A percentile compares a stretch with the other conserved stretches of the same genome.
Conservation (phyloP, 2,329 filamentous ascomycete genomes). For the Paecilomyces formosus region DNA sequence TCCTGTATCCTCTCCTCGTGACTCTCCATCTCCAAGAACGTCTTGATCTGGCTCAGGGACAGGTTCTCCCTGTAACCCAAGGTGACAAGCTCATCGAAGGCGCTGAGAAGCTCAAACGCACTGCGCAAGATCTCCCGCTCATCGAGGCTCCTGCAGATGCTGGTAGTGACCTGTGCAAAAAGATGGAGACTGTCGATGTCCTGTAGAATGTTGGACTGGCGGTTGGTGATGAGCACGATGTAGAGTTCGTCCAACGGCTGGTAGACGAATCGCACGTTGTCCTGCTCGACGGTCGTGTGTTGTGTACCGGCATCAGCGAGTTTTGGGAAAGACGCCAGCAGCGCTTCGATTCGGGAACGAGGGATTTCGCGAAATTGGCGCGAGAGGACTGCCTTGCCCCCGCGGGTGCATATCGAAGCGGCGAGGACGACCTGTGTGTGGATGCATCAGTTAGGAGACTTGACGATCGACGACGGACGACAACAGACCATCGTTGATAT, state of each 20-base stretch:
- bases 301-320: constrained; percentile 92
- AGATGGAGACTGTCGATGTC: constrained; percentile 98
- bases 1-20: constrained; percentile 99
- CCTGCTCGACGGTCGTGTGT: constrained; percentile 96
- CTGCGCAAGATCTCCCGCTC: constrained; percentile 92
- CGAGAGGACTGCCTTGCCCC: constrained; percentile 96
- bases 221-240: constrained; percentile 99
- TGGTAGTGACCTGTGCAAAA: constrained; percentile 94
- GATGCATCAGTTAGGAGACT: constrained; percentile 1
- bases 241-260: constrained; percentile 98
- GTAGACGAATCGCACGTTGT: constrained; percentile 99
- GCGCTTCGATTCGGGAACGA: constrained; percentile 88
- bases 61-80: constrained; percentile 94
- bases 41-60: constrained; percentile 95
- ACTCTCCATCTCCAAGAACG: constrained; percentile 98
- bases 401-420: constrained; percentile 96
- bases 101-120: constrained; percentile 91
- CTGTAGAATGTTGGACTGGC: constrained; percentile 97
- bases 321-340: constrained; percentile 96
- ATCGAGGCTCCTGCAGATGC: constrained; percentile 91
- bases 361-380: constrained; percentile 98
- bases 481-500: constrained; percentile 22
- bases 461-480: constrained; percentile 19
- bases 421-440: constrained; percentile 80
- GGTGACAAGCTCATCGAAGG: constrained; percentile 95